These are phyloP conservation scores for Saururus chinensis DNA, from an alignment of 164 flowering plant species.

Conservation along the genomic window DNA sequence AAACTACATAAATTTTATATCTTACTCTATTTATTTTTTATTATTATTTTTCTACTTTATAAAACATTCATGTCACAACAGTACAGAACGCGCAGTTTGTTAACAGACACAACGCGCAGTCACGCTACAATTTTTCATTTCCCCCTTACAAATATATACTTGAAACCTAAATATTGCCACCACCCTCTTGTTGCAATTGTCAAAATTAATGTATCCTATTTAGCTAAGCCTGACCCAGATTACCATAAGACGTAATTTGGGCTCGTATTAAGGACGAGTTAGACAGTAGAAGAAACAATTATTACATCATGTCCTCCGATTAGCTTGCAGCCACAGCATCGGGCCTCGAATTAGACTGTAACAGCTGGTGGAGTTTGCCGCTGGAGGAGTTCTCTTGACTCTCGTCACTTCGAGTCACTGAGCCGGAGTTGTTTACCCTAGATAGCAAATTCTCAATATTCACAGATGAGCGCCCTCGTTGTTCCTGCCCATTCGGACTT, in stretches of 20 bases:
- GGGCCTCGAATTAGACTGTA: conserved; percentile 58
- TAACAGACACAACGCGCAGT: too few relatives aligned
- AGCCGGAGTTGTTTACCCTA: conserved; percentile 46
- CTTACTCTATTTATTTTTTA: too few relatives aligned
- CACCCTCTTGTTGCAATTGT: background rate
- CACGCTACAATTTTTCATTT: too few relatives aligned
- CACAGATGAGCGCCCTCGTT: conserved; percentile 18
- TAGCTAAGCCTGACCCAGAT: background rate
- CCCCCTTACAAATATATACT: too few relatives aligned
- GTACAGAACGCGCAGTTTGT: too few relatives aligned
- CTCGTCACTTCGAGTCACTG: conserved; percentile 23
- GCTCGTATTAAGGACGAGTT: background rate
- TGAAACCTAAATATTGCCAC: background rate
- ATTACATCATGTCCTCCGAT: conserved; percentile 3
- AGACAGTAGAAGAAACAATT: background rate
- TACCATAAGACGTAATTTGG: background rate
- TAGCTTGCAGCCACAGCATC: conserved; percentile 88
- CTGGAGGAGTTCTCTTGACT: conserved; percentile 31
- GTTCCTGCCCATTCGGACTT: conserved; percentile 18
- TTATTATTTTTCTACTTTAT: too few relatives aligned
- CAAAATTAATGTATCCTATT: background rate
- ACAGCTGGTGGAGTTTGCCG: conserved; percentile 73
- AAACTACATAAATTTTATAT: too few relatives aligned
- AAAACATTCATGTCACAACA: too few relatives aligned
- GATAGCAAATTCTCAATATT: conserved; percentile 67